Conservation (phyloP, 345 rosid species). For the Eucalyptus sp. region DNA sequence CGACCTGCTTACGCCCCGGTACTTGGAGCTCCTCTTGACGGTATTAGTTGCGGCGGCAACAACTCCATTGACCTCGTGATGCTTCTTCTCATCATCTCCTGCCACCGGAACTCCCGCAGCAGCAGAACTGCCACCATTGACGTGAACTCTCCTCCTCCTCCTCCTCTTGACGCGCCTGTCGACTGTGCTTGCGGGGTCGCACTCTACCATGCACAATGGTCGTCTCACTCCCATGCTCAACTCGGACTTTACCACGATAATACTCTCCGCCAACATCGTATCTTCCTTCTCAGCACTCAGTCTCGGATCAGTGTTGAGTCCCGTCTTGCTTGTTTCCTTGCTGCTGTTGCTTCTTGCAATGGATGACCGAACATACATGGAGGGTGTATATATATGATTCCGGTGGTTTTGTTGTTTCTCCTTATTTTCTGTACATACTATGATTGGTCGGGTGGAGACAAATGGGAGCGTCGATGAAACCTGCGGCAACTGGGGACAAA, state of each 20-base stretch:
- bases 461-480: not conserved
- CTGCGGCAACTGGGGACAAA: not conserved
- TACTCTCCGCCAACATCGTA: not conserved
- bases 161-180: conserved; percentile 12
- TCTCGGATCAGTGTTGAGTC: not conserved
- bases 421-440: not conserved
- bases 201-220: not conserved
- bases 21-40: conserved; percentile 61
- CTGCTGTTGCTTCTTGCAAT: not conserved
- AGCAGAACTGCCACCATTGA: not conserved
- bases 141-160: conserved; percentile 12
- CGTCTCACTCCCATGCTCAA: not conserved
- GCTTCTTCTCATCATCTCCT: not conserved
- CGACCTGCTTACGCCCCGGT: conserved; percentile 62
- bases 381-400: not conserved
- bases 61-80: not conserved
- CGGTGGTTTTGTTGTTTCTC: not conserved
- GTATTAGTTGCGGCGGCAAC: conserved; percentile 9
- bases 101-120: not conserved
- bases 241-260: not conserved
- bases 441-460: not conserved
- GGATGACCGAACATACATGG: not conserved
- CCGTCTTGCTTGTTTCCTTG: not conserved
- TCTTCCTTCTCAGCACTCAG: not conserved
- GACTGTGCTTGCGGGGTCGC: not conserved